Base-by-base conservation (phyloP, 2,329 filamentous ascomycete species). In the Talaromyces sp. region DNA sequence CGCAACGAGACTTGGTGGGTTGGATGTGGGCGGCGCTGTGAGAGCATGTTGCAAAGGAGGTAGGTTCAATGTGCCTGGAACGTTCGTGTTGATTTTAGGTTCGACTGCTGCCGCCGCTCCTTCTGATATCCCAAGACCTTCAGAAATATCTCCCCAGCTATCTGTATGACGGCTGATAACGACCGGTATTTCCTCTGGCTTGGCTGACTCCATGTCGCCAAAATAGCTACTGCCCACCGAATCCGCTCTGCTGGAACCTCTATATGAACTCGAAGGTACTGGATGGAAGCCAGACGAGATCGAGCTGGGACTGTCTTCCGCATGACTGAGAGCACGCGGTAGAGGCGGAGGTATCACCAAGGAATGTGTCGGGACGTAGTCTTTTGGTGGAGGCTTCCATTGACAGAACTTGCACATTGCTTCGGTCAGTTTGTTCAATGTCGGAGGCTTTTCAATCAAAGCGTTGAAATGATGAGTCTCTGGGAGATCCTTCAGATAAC, bases 401-500 rank as follows among this genome's bases (percentile, higher is more conserved):
- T 96, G 91, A 74, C 95, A 99, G 31, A 97, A 85, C 65, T 90
- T 89, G 68, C 91, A 90, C 70, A 99, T 83, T 0, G 95, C 92
- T 73, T 99, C 93, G 0, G 89, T 92, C 59, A 99, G 79, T 78
- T 98, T 98, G 2, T 91, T 91, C 51, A 92, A 89, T 45, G 94
- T 98, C 40, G 96, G 96, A 29, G 95, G 95, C 79, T 99, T 99
- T 78, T 99, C 93, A 61, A 99, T 92, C 61, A 99, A 83, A 0
- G 91, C 92, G 76, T 98, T 93, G 73, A 99, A 99, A 77, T 97
- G 92, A 78, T 99, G 94, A 3, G 92, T 92, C 67, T 93, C 93
- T 70, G 95, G 93, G 1, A 99, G 83, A 74, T 99, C 95, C 76
- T 98, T 98, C n/a, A 99, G 82, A 76, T 99, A 99, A 6, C 95